Evolutionary conservation across 1,139 yeast species (phyloP), one percentile per base, ranked within the genome.

Genomic region (Diutina rugosa): DNA sequence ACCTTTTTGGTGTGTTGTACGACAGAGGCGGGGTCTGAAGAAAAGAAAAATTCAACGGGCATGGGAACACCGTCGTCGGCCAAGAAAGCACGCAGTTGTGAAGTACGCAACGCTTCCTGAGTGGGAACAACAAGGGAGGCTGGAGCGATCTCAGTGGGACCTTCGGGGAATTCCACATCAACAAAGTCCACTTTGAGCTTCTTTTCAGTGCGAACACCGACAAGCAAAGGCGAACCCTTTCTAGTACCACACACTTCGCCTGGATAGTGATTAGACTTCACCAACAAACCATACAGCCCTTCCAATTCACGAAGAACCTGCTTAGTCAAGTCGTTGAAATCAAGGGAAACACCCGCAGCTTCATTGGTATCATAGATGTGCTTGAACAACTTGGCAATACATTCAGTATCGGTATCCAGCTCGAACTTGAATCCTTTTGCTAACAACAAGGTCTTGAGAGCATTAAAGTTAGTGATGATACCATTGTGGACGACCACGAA

Each of bases 21-120:
- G 56, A 95, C 97, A n/a, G 99, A 91, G 32, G 99, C 89, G 46
- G 99, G 97, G 72, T 95, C 99, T 41, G 98, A 90, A 29, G 98
- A 91, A 62, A 95, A 79, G 75, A 90, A 95, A 72, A 91, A 93
- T 75, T 95, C 99, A 56, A 93, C 90, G 56, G 99, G 97, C 77
- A 85, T 85, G 62, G 97, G 97, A 61, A 85, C 77, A 57, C 96
- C 96, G 66, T 90, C 97, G 64, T 90, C 97, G 48, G 91, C 81
- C 63, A 90, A 76, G 75, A 90, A 90, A 16, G 97, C 97, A 72
- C 97, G 84, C 38, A 96, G 87, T 73, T 90, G 96, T 21, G 96
- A 88, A 63, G 90, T 90, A 74, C 96, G 84, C 70, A 90, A 78
- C 67, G 74, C 76, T 54, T 77, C 71, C 56, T 81, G 80, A 59